Percentiles rank a stretch among this genome's conserved stretches.
Conservation (phyloP, 495 filamentous ascomycete genomes). For the Tuber magnatum region DNA sequence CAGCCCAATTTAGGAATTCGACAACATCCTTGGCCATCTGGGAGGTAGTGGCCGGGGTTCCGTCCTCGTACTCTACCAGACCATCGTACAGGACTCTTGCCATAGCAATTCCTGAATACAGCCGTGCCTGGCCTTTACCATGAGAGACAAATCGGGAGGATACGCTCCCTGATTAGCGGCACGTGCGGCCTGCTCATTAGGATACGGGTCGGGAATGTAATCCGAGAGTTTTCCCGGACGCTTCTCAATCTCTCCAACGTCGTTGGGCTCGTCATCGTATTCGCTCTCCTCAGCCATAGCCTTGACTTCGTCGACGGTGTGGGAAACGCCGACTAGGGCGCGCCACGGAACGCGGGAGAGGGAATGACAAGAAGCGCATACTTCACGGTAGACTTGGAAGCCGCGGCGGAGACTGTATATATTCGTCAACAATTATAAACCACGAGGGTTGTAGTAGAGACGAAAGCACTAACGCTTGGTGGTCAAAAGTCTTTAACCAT, state of each 20-base stretch:
- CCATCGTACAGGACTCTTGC: conserved; percentile 96
- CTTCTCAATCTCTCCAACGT: conserved; percentile 95
- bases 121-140: conserved; percentile 94
- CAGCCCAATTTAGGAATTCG: conserved; percentile 98
- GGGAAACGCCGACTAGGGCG: conserved; percentile 75
- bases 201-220: conserved; percentile 90
- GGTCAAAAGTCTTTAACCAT: conserved; percentile 91
- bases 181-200: conserved; percentile 96
- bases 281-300: conserved; percentile 94
- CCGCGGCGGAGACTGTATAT: conserved; percentile 80
- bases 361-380: conserved; percentile 96
- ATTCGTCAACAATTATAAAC: conserved; percentile 32
- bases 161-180: conserved; percentile 97
- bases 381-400: conserved; percentile 99
- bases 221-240: conserved; percentile 96
- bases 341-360: conserved; percentile 91
- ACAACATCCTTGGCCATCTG: conserved; percentile 99
- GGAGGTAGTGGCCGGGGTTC: conserved; percentile 83
- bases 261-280: conserved; percentile 95
- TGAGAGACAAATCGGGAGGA: conserved; percentile 94
- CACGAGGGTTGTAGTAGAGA: not conserved
- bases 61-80: conserved; percentile 97
- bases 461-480: conserved; percentile 67
- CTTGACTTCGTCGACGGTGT: conserved; percentile 98
- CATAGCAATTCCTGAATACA: conserved; percentile 76